Percentiles rank a stretch among this genome's conserved stretches.
Evolutionary conservation across 129 eudicot genomes (phyloP).

Genomic region (Chrysanthemum lavandulifolium): DNA sequence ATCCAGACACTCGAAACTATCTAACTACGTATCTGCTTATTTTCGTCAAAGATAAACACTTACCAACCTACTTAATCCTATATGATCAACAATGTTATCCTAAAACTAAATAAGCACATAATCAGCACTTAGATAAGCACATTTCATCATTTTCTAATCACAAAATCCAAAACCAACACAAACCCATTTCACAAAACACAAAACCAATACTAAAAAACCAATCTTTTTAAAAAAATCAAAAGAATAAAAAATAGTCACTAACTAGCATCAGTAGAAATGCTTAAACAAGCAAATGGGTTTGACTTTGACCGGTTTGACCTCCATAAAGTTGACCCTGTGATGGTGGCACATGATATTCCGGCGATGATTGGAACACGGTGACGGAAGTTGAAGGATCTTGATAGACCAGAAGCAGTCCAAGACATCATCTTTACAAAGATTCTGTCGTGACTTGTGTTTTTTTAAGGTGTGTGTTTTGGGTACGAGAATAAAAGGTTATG

Average conservation of each 20-base stretch:
- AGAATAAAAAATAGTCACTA: slow-evolving; percentile 4
- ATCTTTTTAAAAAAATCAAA: slow-evolving; percentile 8
- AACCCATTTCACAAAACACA: background rate
- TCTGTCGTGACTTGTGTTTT: no score
- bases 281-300: slow-evolving; percentile 59
- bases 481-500: no score
- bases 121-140: no score
- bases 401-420: slow-evolving; percentile 51
- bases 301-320: slow-evolving; percentile 48
- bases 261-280: slow-evolving; percentile 57
- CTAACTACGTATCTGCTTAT: no score
- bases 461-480: no score
- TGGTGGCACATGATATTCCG: slow-evolving; percentile 58
- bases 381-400: slow-evolving; percentile 51
- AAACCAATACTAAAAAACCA: background rate
- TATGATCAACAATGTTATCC: no score
- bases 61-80: no score
- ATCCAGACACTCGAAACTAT: no score
- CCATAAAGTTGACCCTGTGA: slow-evolving; percentile 48
- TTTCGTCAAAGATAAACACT: no score
- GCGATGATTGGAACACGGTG: slow-evolving; percentile 46
- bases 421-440: slow-evolving; percentile 37
- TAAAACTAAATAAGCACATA: no score
- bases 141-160: no score
- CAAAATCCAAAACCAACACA: no score